phyloP scores from a whole-genome alignment of 164 flowering plant genomes.

The Liquidambar formosana region DNA sequence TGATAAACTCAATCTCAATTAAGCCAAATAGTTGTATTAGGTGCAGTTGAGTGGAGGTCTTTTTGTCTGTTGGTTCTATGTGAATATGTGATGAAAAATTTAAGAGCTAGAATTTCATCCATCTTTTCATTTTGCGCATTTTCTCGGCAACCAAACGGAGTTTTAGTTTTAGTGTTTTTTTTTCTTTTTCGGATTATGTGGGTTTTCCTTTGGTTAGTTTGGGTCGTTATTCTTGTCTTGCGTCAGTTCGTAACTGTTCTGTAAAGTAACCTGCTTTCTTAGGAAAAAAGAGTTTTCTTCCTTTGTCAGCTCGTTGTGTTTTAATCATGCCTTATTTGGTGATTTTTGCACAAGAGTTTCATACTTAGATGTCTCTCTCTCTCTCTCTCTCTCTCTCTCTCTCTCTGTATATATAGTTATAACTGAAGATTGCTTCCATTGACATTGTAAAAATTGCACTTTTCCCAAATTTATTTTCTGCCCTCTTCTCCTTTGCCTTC shows the following conservation, averaged over 20 bases:
- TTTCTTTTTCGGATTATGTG: neutral
- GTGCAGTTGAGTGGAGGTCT: neutral
- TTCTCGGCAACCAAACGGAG: neutral
- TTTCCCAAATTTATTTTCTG: neutral
- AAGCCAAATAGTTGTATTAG: neutral
- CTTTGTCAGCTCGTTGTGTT: neutral
- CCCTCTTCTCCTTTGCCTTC: neutral
- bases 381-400: too few species aligned
- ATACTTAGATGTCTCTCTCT: neutral
- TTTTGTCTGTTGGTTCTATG: too few species aligned
- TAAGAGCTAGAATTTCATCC: neutral
- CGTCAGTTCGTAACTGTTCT: slow-evolving; percentile 4
- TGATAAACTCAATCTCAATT: neutral
- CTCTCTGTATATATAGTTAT: too few species aligned
- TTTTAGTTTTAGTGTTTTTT: neutral
- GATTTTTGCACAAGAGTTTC: neutral
- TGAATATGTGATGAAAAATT: neutral
- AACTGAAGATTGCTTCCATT: neutral
- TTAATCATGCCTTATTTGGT: neutral
- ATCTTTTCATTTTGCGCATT: neutral
- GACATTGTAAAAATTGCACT: neutral
- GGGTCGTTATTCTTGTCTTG: slow-evolving; percentile 10
- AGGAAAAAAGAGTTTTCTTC: neutral
- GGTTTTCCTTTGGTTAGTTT: neutral
- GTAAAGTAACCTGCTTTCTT: slow-evolving; percentile 17